Evolutionary conservation across 2,329 filamentous ascomycete genomes (phyloP).

Genomic region (Fusarium bactridioides): DNA sequence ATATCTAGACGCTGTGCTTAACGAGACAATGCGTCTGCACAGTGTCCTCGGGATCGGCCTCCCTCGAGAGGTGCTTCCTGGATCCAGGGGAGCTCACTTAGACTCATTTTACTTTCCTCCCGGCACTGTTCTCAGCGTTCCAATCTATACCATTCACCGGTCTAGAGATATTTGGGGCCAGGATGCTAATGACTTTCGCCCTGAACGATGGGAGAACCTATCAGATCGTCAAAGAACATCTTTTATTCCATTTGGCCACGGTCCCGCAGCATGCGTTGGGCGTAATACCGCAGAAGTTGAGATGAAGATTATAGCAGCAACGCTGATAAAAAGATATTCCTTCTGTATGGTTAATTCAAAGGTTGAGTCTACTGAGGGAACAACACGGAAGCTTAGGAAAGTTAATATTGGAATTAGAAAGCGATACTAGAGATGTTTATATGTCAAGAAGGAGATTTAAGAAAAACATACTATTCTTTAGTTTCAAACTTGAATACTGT

Average conservation of each 20-base stretch:
- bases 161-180: background rate
- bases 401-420: background rate
- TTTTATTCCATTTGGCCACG: background rate
- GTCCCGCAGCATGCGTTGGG: background rate
- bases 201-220: background rate
- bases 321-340: background rate
- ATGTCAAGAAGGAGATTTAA: too few species aligned
- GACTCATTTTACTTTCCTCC: too few species aligned
- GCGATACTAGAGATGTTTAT: too few species aligned
- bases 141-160: background rate
- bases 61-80: too few species aligned
- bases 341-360: accelerated
- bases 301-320: background rate
- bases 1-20: too few species aligned
- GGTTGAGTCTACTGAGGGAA: accelerated
- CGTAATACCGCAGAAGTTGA: background rate
- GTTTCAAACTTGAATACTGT: too few species aligned
- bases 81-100: too few species aligned
- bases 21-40: too few species aligned
- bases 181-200: background rate
- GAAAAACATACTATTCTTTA: too few species aligned
- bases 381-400: background rate
- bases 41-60: too few species aligned
- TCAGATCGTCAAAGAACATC: background rate
- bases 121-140: too few species aligned